Conservation (phyloP, 2,329 filamentous ascomycete genomes). For the Ramichloridium luteum region DNA sequence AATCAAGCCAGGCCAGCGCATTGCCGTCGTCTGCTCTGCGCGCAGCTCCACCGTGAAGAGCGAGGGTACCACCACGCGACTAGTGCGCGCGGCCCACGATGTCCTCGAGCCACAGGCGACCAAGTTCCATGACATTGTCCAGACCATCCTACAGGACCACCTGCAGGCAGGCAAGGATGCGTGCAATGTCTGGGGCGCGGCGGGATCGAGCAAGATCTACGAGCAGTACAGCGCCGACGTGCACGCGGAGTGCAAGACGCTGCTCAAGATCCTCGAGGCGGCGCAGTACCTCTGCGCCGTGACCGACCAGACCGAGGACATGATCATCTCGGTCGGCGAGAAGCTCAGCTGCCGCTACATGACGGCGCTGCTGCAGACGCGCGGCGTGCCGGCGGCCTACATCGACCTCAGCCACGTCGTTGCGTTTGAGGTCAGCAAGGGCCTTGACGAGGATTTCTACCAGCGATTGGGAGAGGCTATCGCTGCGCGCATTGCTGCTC, state of each 20-base stretch:
- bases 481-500: conserved; percentile 30
- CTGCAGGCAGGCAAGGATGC: conserved; percentile 52
- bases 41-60: conserved; percentile 88
- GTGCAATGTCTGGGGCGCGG: conserved; percentile 11
- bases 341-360: conserved; percentile 91
- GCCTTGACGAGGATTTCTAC: conserved; percentile 37
- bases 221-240: conserved; percentile 53
- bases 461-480: conserved; percentile 30
- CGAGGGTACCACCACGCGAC: conserved; percentile 83
- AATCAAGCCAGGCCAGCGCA: conserved; percentile 48
- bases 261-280: conserved; percentile 61
- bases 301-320: conserved; percentile 42
- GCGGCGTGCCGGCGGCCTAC: conserved; percentile 73
- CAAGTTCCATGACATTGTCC: conserved; percentile 61
- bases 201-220: conserved; percentile 28
- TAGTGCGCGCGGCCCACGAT: conserved; percentile 37
- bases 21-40: conserved; percentile 91
- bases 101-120: conserved; percentile 30
- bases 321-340: conserved; percentile 89
- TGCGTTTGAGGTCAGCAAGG: conserved; percentile 41
- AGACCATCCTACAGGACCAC: conserved; percentile 74
- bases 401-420: conserved; percentile 79
- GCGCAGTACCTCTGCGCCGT: conserved; percentile 46
- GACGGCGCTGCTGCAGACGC: conserved; percentile 69
- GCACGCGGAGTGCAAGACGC: conserved; percentile 64